Conservation (phyloP, 257 asterid genomes). For the Nicotiana tabacum region DNA sequence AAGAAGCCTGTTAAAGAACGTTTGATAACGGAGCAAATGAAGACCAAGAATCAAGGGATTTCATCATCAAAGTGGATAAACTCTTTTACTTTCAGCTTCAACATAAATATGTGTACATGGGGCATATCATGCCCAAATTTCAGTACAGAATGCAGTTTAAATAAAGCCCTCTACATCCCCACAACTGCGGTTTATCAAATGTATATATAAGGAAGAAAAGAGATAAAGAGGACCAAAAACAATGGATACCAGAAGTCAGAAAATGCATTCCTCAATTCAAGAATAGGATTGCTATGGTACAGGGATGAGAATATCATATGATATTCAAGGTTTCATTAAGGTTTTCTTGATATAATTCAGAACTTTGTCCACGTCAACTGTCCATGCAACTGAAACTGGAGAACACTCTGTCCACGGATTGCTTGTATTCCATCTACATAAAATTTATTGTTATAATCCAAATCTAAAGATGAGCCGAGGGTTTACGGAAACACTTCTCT, state of each 20-base stretch:
- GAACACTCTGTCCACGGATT: conserved; percentile 80
- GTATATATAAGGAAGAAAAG: too few relatives aligned
- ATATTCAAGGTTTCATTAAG: conserved; percentile 54
- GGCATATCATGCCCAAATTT: background rate
- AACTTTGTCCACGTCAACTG: conserved; percentile 70
- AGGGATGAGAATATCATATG: background rate
- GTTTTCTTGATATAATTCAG: conserved; percentile 40
- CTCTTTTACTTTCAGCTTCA: background rate
- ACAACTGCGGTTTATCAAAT: too few relatives aligned
- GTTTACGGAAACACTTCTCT: too few relatives aligned
- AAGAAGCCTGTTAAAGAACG: too few relatives aligned
- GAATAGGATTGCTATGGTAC: background rate
- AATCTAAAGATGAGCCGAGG: too few relatives aligned
- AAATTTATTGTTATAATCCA: conserved; percentile 7
- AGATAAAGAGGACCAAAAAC: background rate
- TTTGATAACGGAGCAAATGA: too few relatives aligned
- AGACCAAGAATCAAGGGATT: too few relatives aligned
- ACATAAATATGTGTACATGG: background rate
- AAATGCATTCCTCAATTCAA: background rate
- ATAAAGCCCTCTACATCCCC: background rate
- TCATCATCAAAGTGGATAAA: too few relatives aligned
- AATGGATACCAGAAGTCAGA: background rate
- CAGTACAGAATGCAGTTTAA: background rate
- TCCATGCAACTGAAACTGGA: conserved; percentile 91
- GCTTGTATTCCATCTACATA: conserved; percentile 75